Evolutionary conservation across 345 rosid genomes (phyloP), one percentile per base, ranked within the genome.

Genomic region (Melaleuca alternifolia): DNA sequence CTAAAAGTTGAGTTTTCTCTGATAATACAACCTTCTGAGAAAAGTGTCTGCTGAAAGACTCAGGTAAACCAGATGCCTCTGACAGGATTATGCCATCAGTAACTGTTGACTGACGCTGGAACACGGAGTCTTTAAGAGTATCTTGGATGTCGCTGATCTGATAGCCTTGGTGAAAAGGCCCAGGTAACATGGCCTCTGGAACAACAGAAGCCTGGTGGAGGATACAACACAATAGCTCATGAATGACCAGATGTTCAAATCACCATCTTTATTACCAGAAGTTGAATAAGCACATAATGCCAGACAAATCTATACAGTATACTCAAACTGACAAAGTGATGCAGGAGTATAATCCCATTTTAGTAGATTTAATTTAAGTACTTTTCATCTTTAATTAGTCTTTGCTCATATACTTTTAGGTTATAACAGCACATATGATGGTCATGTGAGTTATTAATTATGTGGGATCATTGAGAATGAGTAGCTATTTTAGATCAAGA

Each of bases 161-260:
- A 84, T 50, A 71, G 33, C 62, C 83, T 84, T 41, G 88, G 88
- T 84, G 15, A 53, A 90, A 90, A 26, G 89, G 89, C 83, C 88
- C 88, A 48, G 93, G 92, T 86, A 92, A 86, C 28, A 61, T 65
- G 50, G 91, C 91, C 91, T 84, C 89, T 50, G 95, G 92, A 87
- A 93, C 85, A 79, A 86, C 93, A 85, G 71, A 54, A 51, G 85
- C 91, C 94, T 92, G 50, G 75, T 46, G 65, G 83, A 54, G 50
- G 41, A 28, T 30, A 62, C 37, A 56, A 86, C 54, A 88, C 28
- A 18, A 76, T 52, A 84, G 26, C 15, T 0, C 0, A 50, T 44
- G 52, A 85, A 44, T 85, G 14, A 56, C 52, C 46, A 50, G 16
- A 33, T 65, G 48, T 65, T 4, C 79, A 65, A 65, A 37, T 33